Conservation (phyloP, 495 filamentous ascomycete genomes). For the Penicillium lagena region DNA sequence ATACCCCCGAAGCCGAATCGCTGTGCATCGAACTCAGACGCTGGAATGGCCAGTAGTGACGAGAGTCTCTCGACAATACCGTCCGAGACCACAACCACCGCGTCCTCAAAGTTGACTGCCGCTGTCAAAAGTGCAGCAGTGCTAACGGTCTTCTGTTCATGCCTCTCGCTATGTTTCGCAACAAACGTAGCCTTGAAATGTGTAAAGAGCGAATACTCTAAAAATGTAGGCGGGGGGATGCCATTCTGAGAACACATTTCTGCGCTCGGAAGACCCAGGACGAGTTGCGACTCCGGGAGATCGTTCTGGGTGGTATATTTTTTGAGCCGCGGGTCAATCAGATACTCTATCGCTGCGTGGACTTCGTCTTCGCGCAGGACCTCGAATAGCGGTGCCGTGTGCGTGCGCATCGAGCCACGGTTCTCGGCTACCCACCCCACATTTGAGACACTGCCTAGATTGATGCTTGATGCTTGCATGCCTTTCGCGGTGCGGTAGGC, state of each 20-base stretch:
- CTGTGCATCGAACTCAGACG: conserved; percentile 32
- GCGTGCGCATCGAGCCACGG: conserved; percentile 5
- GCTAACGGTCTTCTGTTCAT: conserved; percentile 6
- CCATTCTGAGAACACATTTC: conserved; percentile 17
- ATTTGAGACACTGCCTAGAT: conserved; percentile 49
- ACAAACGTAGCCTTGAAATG: conserved; percentile 9
- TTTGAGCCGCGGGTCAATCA: conserved; percentile 14
- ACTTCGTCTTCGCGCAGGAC: conserved; percentile 22
- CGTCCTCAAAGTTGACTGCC: conserved; percentile 4
- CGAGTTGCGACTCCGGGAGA: conserved; percentile 8
- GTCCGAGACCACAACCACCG: conserved; percentile 12
- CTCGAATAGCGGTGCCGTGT: conserved; percentile 14
- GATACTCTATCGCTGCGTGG: conserved; percentile 21
- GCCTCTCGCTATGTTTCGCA: background rate
- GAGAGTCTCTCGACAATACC: conserved; percentile 20
- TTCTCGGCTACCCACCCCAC: conserved; percentile 48
- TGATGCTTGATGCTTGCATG: conserved; percentile 34
- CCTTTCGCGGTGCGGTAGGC: conserved; percentile 19
- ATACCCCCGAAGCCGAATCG: conserved; percentile 28
- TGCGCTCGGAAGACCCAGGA: conserved; percentile 17
- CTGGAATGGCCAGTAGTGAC: conserved; percentile 22
- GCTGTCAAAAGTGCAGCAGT: conserved; percentile 5
- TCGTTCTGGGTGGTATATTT: background rate
- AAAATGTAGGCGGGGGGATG: conserved; percentile 14
- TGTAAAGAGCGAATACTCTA: conserved; percentile 23